Conservation (phyloP, 208 protist genomes). For the Crithidia expoeki region DNA sequence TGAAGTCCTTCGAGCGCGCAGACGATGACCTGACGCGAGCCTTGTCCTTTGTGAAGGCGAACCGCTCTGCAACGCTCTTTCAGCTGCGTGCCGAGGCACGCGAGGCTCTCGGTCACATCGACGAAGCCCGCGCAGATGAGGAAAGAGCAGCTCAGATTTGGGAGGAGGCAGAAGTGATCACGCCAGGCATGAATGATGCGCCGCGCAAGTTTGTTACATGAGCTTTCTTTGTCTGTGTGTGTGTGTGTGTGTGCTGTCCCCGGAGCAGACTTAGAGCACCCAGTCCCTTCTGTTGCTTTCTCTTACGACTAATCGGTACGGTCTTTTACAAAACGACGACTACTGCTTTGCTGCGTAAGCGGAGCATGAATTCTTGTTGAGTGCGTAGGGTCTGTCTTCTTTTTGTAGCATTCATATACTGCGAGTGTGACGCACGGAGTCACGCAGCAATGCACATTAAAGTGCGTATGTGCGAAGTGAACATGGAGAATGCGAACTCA, state of each 20-base stretch:
- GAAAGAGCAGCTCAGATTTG: slow-evolving; percentile 86
- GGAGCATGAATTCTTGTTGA: too few relatives aligned
- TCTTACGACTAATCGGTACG: too few relatives aligned
- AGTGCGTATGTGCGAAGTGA: too few relatives aligned
- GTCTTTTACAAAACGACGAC: too few relatives aligned
- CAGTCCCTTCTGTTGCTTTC: slow-evolving; percentile 17
- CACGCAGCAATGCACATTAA: too few relatives aligned
- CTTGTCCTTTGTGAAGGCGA: slow-evolving; percentile 77
- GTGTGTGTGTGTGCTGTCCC: slow-evolving; percentile 9
- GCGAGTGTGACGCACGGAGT: too few relatives aligned
- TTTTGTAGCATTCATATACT: too few relatives aligned
- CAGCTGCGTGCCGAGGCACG: slow-evolving; percentile 87
- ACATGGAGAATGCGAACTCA: too few relatives aligned
- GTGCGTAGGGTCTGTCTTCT: too few relatives aligned
- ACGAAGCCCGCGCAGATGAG: slow-evolving; percentile 84
- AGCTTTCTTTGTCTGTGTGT: slow-evolving; percentile 1
- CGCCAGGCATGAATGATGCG: slow-evolving; percentile 70
- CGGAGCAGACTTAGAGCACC: too few relatives aligned
- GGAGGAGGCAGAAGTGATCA: slow-evolving; percentile 86
- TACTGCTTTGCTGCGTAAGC: too few relatives aligned
- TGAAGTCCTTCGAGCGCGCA: slow-evolving; percentile 78
- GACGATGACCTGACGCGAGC: slow-evolving; percentile 86
- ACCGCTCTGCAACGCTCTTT: slow-evolving; percentile 79
- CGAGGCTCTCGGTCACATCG: slow-evolving; percentile 80
- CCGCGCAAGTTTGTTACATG: slow-evolving; percentile 86